Conservation (phyloP, 1,284 basidiomycete genomes). For the Leccinum insolens region DNA sequence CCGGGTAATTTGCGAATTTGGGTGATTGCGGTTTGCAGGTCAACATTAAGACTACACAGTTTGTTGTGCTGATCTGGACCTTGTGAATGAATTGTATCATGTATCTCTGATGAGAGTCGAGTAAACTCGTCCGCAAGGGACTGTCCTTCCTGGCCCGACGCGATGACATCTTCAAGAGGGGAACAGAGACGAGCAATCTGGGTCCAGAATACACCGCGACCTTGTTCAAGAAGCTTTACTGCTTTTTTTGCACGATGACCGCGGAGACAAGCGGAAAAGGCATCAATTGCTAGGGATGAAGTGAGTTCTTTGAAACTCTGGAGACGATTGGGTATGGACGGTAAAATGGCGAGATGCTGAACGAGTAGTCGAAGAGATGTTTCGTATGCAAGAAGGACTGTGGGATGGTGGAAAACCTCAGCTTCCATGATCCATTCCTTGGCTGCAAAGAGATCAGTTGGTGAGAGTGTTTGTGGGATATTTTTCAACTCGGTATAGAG, state of each 20-base stretch:
- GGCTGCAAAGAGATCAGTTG: no score
- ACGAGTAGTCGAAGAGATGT: background rate
- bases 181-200: no score
- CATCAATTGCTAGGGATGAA: background rate
- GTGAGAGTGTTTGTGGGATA: no score
- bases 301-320: background rate
- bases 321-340: background rate
- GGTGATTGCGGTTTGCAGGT: background rate
- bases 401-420: no score
- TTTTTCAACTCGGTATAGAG: no score
- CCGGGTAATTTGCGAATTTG: background rate
- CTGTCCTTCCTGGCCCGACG: no score
- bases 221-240: no score
- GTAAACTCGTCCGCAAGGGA: no score
- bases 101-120: background rate
- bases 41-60: background rate
- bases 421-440: no score
- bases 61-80: background rate
- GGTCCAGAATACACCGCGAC: no score
- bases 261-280: background rate
- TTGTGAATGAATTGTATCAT: background rate
- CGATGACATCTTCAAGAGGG: no score
- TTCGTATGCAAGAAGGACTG: no score
- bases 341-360: background rate
- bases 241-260: background rate